phyloP scores from a whole-genome alignment of 352 stramenopile genomes.

The Phytophthora hybrid region DNA sequence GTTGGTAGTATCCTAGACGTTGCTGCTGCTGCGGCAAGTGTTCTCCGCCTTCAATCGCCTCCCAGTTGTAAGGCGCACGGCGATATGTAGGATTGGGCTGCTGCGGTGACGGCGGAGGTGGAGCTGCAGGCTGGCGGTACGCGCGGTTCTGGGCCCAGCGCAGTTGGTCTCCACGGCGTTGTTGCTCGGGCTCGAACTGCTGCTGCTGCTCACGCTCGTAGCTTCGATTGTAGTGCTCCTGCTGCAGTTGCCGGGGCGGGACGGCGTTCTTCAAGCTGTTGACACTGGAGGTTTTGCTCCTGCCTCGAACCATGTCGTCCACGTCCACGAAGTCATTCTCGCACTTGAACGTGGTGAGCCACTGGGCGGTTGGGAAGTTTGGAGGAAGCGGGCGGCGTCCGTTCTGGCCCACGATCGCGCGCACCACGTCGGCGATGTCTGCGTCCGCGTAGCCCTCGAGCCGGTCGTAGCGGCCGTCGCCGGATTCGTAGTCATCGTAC shows the following conservation, averaged over 20 bases:
- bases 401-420: slow-evolving; percentile 57
- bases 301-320: slow-evolving; percentile 17
- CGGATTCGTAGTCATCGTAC: slow-evolving; percentile 22
- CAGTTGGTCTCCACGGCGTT: slow-evolving; percentile 20
- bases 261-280: slow-evolving; percentile 4
- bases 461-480: slow-evolving; percentile 29
- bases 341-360: slow-evolving; percentile 67
- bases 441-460: slow-evolving; percentile 50
- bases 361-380: slow-evolving; percentile 55
- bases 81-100: slow-evolving; percentile 20
- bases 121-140: slow-evolving; percentile 31
- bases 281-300: slow-evolving; percentile 17
- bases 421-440: slow-evolving; percentile 72
- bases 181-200: slow-evolving; percentile 29
- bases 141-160: slow-evolving; percentile 29
- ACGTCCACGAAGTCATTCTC: slow-evolving; percentile 55
- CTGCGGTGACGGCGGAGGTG: slow-evolving; percentile 19
- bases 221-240: slow-evolving; percentile 23
- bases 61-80: slow-evolving; percentile 22
- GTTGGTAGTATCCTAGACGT: slow-evolving; percentile 17
- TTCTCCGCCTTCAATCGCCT: background rate
- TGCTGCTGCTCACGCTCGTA: slow-evolving; percentile 33
- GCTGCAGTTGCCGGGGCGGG: slow-evolving; percentile 24
- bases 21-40: background rate
- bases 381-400: slow-evolving; percentile 48